Base-by-base conservation (phyloP, 2,329 filamentous ascomycete genomes). In the Ophiostoma himal-ulmi region DNA sequence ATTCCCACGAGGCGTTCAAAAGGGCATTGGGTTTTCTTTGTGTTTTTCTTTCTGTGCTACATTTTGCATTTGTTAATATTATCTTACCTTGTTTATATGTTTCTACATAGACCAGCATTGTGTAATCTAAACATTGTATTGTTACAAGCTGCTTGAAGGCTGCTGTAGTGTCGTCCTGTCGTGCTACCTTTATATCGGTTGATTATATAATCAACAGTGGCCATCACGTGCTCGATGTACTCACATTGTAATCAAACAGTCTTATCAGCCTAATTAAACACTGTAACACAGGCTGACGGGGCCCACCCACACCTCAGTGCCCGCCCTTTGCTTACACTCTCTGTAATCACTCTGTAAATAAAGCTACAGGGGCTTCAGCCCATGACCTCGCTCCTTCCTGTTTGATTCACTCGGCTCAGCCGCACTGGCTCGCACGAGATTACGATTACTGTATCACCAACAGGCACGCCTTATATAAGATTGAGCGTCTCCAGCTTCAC, bases 1-100 rank as follows among this genome's bases (percentile, higher is more conserved):
- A 68, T 68, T 68, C 67, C 44, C 67, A 13, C 30, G 39, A 26
- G 67, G 67, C 41, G 67, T 68, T 52, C 44, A 68, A 57, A 52
- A 68, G 26, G 67, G 41, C 67, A 57, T 68, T 68, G 41, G 67
- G 67, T 54, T 68, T 52, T 48, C 20, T 60, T 41, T 52, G 6
- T 44, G 4, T 60, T 37, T 54, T 4, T 30, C 1, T 67, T 36
- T 54, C 22, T 41, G 22, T 44, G 6, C 44, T 48, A n/a, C 44
- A 48, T 13, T 39, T n/a, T 48, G 44, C 44, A 48, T 52, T 11
- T 67, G 65, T 30, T 37, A 20, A 17, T 57, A 26, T 26, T 26
- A 26, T 57, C 7, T 13, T 57, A 13, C 30, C 52, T 57, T 57
- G 52, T 17, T 48, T n/a, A n/a, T 48, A 26, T 20, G 44, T 48